A percentile compares a stretch with the other conserved stretches of the same genome.
Evolutionary conservation across 176 grass and related monocot genomes (phyloP).

Genomic region (Carex parvula): DNA sequence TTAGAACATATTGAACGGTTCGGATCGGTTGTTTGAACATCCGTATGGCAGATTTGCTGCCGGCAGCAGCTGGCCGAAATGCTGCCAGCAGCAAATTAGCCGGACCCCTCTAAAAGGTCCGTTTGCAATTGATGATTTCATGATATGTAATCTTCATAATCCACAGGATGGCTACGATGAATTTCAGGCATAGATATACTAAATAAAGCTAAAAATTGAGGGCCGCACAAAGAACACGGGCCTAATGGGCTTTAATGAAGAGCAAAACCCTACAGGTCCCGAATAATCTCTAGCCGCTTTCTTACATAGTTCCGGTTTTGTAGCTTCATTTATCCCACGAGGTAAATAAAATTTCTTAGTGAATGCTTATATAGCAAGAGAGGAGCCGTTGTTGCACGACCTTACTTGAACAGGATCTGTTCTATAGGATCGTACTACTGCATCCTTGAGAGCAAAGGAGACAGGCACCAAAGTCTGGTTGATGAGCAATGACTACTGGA

Average conservation of each 20-base stretch:
- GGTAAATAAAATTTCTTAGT: neutral
- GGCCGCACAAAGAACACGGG: neutral
- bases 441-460: slow-evolving; percentile 39
- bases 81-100: too few relatives aligned
- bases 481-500: slow-evolving; percentile 27
- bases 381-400: accelerated
- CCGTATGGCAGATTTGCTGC: too few relatives aligned
- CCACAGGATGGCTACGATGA: too few relatives aligned
- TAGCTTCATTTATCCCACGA: neutral
- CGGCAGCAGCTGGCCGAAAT: too few relatives aligned
- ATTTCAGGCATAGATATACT: too few relatives aligned
- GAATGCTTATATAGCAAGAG: neutral
- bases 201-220: neutral
- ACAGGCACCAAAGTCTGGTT: slow-evolving; percentile 33
- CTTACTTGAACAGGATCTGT: slow-evolving; percentile 47
- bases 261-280: neutral
- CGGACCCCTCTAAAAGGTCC: too few relatives aligned
- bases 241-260: neutral
- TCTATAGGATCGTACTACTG: slow-evolving; percentile 19
- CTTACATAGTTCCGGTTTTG: neutral
- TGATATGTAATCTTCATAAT: too few relatives aligned
- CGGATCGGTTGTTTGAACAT: too few relatives aligned
- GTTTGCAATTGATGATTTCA: too few relatives aligned
- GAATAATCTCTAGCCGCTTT: neutral
- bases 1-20: too few relatives aligned